Evolutionary conservation across 1,284 basidiomycete species (phyloP).

Genomic region (Sporisorium iseilematis-ciliati): DNA sequence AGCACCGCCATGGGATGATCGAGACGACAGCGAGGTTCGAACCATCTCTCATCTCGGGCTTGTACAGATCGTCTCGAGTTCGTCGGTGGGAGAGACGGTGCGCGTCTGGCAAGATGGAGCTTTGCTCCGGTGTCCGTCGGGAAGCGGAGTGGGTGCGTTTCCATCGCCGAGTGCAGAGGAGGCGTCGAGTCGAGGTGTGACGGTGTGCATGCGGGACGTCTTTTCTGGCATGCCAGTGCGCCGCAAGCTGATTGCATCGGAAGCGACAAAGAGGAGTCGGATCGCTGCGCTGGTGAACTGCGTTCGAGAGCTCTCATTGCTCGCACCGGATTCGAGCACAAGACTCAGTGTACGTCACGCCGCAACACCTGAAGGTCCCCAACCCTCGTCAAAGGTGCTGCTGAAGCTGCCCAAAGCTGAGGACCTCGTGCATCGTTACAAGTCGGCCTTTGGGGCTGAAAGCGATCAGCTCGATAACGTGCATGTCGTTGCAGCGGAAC

Average conservation of each 20-base stretch:
- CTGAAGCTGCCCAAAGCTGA: constrained; percentile 12
- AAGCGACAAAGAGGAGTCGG: constrained; percentile 10
- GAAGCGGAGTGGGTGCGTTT: neutral
- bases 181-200: constrained; percentile 10
- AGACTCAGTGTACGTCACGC: constrained; percentile 16
- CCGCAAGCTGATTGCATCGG: constrained; percentile 23
- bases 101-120: constrained; percentile 21
- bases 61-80: constrained; percentile 9
- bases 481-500: constrained; percentile 2
- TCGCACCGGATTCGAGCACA: constrained; percentile 7
- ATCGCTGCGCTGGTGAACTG: constrained; percentile 11
- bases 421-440: constrained; percentile 19
- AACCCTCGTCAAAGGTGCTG: constrained; percentile 8
- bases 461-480: neutral
- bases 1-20: no score
- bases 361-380: neutral
- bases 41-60: constrained; percentile 25
- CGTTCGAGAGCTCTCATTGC: constrained; percentile 22
- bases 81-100: neutral
- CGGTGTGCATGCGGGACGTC: constrained; percentile 15
- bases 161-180: neutral
- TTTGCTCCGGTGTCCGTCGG: neutral
- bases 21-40: constrained; percentile 3
- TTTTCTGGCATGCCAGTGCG: constrained; percentile 29
- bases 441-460: constrained; percentile 9